Conservation (phyloP, 768 basidiomycete species). For the Favolaschia claudopus region DNA sequence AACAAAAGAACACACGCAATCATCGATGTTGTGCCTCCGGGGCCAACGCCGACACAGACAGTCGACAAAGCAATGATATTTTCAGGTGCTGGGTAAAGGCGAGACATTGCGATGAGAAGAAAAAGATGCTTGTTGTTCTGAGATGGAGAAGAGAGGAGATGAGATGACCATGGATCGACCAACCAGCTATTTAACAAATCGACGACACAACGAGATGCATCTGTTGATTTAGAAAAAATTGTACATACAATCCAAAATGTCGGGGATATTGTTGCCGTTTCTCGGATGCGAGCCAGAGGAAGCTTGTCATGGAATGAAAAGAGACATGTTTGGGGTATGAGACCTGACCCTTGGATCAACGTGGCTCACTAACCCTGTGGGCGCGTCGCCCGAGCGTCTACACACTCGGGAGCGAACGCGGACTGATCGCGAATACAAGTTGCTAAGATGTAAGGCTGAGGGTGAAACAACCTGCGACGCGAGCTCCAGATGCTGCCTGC, state of each 20-base stretch:
- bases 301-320: constrained; percentile 39
- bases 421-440: constrained; percentile 26
- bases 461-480: constrained; percentile 16
- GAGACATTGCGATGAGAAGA: constrained; percentile 41
- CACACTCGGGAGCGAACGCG: constrained; percentile 7
- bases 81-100: constrained; percentile 45
- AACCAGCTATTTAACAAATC: constrained; percentile 26
- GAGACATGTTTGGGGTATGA: constrained; percentile 35
- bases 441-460: constrained; percentile 15
- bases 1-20: constrained; percentile 62
- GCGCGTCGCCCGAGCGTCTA: constrained; percentile 11
- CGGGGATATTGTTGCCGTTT: constrained; percentile 36
- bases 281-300: constrained; percentile 31
- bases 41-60: constrained; percentile 78
- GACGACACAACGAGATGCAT: constrained; percentile 16
- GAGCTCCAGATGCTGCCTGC: too few species aligned
- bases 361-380: constrained; percentile 4
- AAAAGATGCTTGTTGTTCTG: constrained; percentile 1
- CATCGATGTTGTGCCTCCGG: constrained; percentile 84
- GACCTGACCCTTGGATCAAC: constrained; percentile 8
- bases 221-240: constrained; percentile 15
- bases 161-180: background rate
- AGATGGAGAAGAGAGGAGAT: constrained; percentile 16
- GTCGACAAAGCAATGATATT: constrained; percentile 69
- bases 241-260: constrained; percentile 22